Base-by-base conservation (phyloP, 2,329 filamentous ascomycete genomes). In the Colletotrichum tanaceti region DNA sequence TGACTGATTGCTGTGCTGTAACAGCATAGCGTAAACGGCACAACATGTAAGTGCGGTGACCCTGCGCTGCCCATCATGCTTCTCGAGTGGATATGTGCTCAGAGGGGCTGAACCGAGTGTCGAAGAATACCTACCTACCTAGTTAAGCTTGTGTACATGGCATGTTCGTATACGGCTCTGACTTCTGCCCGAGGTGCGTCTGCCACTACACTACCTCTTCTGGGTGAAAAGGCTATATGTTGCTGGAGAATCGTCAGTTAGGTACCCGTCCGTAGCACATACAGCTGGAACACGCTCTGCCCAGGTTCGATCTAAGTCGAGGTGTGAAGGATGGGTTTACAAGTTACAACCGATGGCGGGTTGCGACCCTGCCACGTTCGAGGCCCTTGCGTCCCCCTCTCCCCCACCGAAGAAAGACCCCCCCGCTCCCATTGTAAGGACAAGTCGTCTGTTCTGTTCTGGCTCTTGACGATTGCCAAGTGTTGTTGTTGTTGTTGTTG, bases 311-410 rank as follows among this genome's bases (percentile, higher is more conserved):
- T 32, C 28, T 32, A 32, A 32, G 63, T 70, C 58, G 44, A 70
- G 52, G 28, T 32, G 9, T 32, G 55, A 70, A 70, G 63, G 53
- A 63, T 58, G 58, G 64, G 44, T 54, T 32, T 63, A 32, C n/a
- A n/a, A n/a, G n/a, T n/a, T n/a, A n/a, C n/a, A n/a, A n/a, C 63
- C 47, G 67, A 62, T 58, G 44, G 28, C 67, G 67, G 67, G 64
- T 70, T 70, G 67, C 32, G 63, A 70, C 67, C 67, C 68, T 64
- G 68, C 67, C 67, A 70, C 67, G 67, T 70, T 70, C 67, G 52
- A 39, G 57, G 63, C 52, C 58, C 58, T 49, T 47, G 59, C 28
- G 57, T 53, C 18, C 32, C 46, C 46, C 7, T 6, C 28, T 6
- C 28, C 28, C 28, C 6, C 7, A 24, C 28, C 1, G 28, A 38